phyloP scores from a whole-genome alignment of 2,329 filamentous ascomycete genomes.

The Ascochyta koolunga region DNA sequence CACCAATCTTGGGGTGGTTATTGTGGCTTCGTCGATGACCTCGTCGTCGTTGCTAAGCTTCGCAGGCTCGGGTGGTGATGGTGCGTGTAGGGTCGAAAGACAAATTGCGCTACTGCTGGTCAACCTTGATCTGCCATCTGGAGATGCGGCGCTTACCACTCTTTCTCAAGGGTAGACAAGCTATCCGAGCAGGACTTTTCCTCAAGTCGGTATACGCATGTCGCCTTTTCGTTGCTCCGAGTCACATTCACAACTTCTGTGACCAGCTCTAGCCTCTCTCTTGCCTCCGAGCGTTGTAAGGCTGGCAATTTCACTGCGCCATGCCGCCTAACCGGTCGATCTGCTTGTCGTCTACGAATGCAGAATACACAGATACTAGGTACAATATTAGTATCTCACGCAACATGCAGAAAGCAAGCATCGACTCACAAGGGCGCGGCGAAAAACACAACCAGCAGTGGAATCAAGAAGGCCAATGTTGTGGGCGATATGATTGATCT shows the following conservation, averaged over 20 bases:
- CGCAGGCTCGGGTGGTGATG: slow-evolving; percentile 35
- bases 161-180: slow-evolving; percentile 29
- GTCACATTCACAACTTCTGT: slow-evolving; percentile 24
- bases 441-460: slow-evolving; percentile 36
- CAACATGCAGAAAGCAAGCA: background rate
- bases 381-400: background rate
- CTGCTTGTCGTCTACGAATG: slow-evolving; percentile 23
- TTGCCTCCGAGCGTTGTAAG: slow-evolving; percentile 28
- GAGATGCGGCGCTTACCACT: slow-evolving; percentile 29
- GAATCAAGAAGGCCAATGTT: slow-evolving; percentile 38
- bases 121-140: background rate
- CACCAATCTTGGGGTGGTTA: background rate
- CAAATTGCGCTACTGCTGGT: slow-evolving; percentile 37
- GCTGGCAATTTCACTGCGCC: slow-evolving; percentile 22
- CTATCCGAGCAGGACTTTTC: slow-evolving; percentile 13
- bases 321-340: slow-evolving; percentile 8
- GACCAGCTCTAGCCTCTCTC: slow-evolving; percentile 28
- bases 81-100: slow-evolving; percentile 36
- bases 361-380: slow-evolving; percentile 32
- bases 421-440: slow-evolving; percentile 37
- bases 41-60: slow-evolving; percentile 21
- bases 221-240: background rate
- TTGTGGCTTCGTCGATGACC: slow-evolving; percentile 11
- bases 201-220: slow-evolving; percentile 6
- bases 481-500: slow-evolving; percentile 33